phyloP scores from a whole-genome alignment of 2,329 filamentous ascomycete genomes.

The Gliomastix tumulicola region DNA sequence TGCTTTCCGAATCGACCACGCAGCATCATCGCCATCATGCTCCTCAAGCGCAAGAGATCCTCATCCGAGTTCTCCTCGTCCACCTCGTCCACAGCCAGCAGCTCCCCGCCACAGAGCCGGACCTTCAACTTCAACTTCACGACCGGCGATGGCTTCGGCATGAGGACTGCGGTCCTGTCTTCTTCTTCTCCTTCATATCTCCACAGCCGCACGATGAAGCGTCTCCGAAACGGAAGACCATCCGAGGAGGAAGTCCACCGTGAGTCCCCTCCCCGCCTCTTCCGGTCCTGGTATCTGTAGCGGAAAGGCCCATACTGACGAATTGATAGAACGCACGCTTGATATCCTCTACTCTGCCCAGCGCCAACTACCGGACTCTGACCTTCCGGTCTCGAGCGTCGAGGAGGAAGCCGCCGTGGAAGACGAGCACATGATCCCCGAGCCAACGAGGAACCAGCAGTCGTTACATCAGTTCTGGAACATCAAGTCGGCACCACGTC shows the following conservation, averaged over 20 bases:
- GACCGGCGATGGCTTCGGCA: too few species aligned
- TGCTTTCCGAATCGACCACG: too few species aligned
- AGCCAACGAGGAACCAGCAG: conserved; percentile 26
- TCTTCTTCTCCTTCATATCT: conserved; percentile 31
- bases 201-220: conserved; percentile 53
- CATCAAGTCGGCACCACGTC: conserved; percentile 36
- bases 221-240: conserved; percentile 51
- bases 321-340: conserved; percentile 44
- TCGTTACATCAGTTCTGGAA: conserved; percentile 57
- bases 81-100: conserved; percentile 32
- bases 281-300: neutral
- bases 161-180: conserved; percentile 23
- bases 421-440: conserved; percentile 4
- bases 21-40: conserved; percentile 24
- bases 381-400: too few species aligned
- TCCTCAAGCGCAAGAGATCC: conserved; percentile 59
- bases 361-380: too few species aligned
- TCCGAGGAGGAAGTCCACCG: conserved; percentile 48
- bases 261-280: conserved; percentile 24
- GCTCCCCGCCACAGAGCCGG: conserved; percentile 21
- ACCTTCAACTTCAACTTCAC: conserved; percentile 21
- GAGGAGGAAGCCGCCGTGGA: too few species aligned
- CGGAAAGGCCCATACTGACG: conserved; percentile 10
- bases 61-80: conserved; percentile 47
- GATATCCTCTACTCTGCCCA: conserved; percentile 52